Evolutionary conservation across 2,329 filamentous ascomycete species (phyloP).

Genomic region (Botrytis medusae): DNA sequence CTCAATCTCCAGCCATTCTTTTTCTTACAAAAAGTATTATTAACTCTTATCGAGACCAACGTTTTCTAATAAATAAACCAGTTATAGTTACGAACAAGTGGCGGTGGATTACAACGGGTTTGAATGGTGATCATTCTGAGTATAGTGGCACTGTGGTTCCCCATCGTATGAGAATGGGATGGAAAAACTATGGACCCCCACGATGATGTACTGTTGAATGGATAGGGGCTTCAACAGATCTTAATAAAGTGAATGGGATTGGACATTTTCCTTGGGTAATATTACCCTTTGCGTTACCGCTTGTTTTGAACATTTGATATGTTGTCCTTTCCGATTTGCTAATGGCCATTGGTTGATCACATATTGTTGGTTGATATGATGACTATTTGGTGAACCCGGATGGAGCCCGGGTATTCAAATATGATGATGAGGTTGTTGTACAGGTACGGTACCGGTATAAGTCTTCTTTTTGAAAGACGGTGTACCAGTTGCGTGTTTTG

Average conservation of each 20-base stretch:
- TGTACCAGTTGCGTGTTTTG: constrained; percentile 2
- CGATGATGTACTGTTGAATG: constrained; percentile 16
- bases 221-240: constrained; percentile 21
- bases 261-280: neutral
- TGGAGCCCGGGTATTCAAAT: constrained; percentile 4
- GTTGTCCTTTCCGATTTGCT: neutral
- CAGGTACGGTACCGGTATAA: neutral
- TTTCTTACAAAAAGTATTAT: neutral
- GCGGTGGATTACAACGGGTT: constrained; percentile 2
- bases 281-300: constrained; percentile 18
- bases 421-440: constrained; percentile 14
- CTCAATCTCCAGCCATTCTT: neutral
- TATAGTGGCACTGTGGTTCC: constrained; percentile 9
- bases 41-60: neutral
- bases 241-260: neutral
- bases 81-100: constrained; percentile 13
- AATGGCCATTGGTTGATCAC: neutral
- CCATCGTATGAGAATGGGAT: constrained; percentile 19
- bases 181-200: constrained; percentile 17
- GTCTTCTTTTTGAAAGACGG: constrained; percentile 15
- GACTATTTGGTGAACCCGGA: neutral
- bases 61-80: neutral
- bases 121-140: constrained; percentile 1
- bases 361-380: constrained; percentile 1
- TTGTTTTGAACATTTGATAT: constrained; percentile 13